A percentile compares a stretch with the other conserved stretches of the same genome.
phyloP scores from a whole-genome alignment of 225 moss, liverwort and hornwort species.

The Physcomitrium patens region DNA sequence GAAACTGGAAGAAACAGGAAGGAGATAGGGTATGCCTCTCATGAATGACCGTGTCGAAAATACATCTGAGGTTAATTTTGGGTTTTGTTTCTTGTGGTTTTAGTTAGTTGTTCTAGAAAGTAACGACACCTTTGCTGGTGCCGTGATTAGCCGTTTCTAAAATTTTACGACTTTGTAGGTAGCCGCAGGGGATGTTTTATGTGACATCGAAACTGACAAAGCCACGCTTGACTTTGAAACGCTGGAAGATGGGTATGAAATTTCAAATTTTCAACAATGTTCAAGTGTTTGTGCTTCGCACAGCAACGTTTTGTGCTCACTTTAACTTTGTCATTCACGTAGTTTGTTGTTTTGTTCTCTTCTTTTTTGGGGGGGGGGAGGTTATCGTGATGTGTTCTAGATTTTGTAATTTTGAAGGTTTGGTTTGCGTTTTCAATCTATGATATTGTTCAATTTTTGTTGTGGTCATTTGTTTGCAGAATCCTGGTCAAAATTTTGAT shows the following conservation, averaged over 20 bases:
- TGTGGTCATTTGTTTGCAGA: constrained; percentile 48
- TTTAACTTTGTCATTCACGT: neutral
- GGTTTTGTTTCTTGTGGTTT: constrained; percentile 2
- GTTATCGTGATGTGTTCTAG: neutral
- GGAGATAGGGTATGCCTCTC: constrained; percentile 71
- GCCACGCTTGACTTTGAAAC: constrained; percentile 95
- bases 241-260: constrained; percentile 84
- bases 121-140: neutral
- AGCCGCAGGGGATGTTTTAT: constrained; percentile 84
- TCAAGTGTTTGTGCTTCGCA: constrained; percentile 3
- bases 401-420: constrained; percentile 15
- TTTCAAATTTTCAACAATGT: neutral
- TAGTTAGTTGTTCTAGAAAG: constrained; percentile 3
- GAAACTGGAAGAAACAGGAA: constrained; percentile 95
- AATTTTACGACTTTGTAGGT: constrained; percentile 44
- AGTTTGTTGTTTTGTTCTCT: neutral
- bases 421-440: neutral
- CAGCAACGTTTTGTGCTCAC: neutral
- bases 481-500: constrained; percentile 86
- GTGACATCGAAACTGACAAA: constrained; percentile 79
- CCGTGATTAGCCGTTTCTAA: neutral
- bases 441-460: neutral
- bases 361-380: no score
- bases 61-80: neutral
- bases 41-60: neutral